Conservation (phyloP, 1,284 basidiomycete genomes). For the Mrakiaceae sp. region DNA sequence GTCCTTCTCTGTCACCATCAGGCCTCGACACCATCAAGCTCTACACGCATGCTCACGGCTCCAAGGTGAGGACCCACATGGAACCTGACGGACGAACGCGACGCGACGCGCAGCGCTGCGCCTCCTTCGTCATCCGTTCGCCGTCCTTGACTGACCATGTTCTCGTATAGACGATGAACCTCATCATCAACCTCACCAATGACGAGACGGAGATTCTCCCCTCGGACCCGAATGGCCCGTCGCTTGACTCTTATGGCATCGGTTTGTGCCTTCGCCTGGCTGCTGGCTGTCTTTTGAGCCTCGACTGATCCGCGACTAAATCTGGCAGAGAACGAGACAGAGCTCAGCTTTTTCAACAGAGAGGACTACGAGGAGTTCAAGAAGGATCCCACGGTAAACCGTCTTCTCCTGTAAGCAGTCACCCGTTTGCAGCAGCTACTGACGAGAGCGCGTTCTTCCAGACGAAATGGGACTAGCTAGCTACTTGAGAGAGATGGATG, state of each 20-base stretch:
- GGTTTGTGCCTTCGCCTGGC: constrained; percentile 42
- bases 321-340: constrained; percentile 75
- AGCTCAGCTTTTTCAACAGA: constrained; percentile 78
- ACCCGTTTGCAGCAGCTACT: no score
- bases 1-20: constrained; percentile 24
- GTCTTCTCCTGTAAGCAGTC: not conserved
- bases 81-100: no score
- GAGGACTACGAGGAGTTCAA: constrained; percentile 68
- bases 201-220: constrained; percentile 71
- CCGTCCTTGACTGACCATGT: not conserved
- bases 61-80: constrained; percentile 52
- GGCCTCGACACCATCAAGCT: constrained; percentile 74
- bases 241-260: constrained; percentile 56
- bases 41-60: constrained; percentile 86
- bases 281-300: not conserved
- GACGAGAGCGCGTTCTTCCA: no score
- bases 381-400: constrained; percentile 57
- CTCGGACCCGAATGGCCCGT: constrained; percentile 47
- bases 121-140: no score
- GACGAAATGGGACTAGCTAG: no score
- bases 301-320: not conserved
- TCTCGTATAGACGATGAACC: constrained; percentile 57
- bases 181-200: constrained; percentile 89
- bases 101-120: no score
- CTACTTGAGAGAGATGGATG: no score